Conservation (phyloP, 2,329 filamentous ascomycete genomes). For the Ambrosiella beaveri region DNA sequence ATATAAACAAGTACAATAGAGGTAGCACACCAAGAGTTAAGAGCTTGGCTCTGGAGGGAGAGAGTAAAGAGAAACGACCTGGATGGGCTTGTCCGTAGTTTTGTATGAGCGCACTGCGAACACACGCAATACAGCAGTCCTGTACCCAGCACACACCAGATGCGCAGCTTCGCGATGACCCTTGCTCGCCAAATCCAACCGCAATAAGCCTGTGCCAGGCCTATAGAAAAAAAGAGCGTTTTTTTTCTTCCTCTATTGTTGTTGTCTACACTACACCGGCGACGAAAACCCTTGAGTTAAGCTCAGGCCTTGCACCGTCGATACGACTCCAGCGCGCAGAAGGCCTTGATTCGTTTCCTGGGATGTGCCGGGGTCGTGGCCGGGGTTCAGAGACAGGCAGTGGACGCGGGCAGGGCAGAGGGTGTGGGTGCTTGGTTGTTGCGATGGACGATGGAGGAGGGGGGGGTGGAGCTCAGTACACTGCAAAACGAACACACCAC, state of each 20-base stretch:
- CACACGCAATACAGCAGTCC: background rate
- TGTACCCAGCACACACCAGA: background rate
- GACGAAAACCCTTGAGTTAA: constrained; percentile 3
- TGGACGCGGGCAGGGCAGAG: background rate
- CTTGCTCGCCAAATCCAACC: constrained; percentile 1
- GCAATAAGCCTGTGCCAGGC: constrained; percentile 5
- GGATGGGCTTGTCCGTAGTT: constrained; percentile 8
- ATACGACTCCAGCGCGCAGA: constrained; percentile 9
- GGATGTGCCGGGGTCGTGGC: background rate
- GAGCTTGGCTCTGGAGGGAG: constrained; percentile 9
- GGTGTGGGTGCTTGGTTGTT: background rate
- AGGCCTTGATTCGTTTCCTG: constrained; percentile 12
- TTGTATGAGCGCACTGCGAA: constrained; percentile 7
- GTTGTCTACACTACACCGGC: background rate
- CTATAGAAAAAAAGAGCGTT: constrained; percentile 3
- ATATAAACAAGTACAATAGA: background rate
- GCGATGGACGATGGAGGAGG: background rate
- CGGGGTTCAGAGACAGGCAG: background rate
- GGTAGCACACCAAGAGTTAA: constrained; percentile 5
- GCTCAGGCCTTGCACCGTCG: constrained; percentile 10
- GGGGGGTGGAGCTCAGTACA: background rate
- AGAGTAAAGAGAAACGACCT: background rate
- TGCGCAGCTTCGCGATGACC: background rate
- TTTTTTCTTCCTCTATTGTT: constrained; percentile 2
- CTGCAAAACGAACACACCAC: background rate